Percentiles rank a stretch among this genome's conserved stretches.
Conservation (phyloP, 1,139 yeast genomes). For the Petasospora rhodanensis region DNA sequence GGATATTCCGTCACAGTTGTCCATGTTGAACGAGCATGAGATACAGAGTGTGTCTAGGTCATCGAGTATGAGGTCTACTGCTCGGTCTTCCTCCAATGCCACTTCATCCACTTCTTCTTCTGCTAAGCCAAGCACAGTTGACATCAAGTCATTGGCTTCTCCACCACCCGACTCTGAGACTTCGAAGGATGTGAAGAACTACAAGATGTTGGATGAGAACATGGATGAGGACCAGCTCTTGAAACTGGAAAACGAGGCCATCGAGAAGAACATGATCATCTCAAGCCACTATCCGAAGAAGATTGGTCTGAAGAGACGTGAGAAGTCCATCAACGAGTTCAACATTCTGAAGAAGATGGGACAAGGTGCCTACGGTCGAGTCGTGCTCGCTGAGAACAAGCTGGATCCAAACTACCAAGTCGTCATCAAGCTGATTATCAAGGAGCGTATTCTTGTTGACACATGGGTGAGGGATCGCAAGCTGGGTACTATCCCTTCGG, state of each 20-base stretch:
- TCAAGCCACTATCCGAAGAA: slow-evolving; percentile 49
- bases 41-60: slow-evolving; percentile 29
- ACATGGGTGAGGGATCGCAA: slow-evolving; percentile 94
- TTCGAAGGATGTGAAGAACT: slow-evolving; percentile 7
- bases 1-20: slow-evolving; percentile 33
- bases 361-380: slow-evolving; percentile 96
- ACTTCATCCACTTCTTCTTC: slow-evolving; percentile 9
- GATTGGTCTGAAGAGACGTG: slow-evolving; percentile 58
- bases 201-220: slow-evolving; percentile 16
- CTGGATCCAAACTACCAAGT: slow-evolving; percentile 60
- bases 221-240: slow-evolving; percentile 40
- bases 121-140: slow-evolving; percentile 5
- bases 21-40: slow-evolving; percentile 32
- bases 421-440: slow-evolving; percentile 84
- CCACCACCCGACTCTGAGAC: slow-evolving; percentile 6
- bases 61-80: slow-evolving; percentile 20
- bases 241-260: slow-evolving; percentile 39
- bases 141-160: slow-evolving; percentile 4
- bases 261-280: slow-evolving; percentile 32
- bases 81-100: slow-evolving; percentile 16
- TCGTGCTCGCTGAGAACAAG: slow-evolving; percentile 69
- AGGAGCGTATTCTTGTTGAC: slow-evolving; percentile 88
- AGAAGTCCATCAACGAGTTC: slow-evolving; percentile 69
- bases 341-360: slow-evolving; percentile 75
- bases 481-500: slow-evolving; percentile 91